phyloP scores from a whole-genome alignment of 177 flowering plant species.

The Tripterygium wilfordii region DNA sequence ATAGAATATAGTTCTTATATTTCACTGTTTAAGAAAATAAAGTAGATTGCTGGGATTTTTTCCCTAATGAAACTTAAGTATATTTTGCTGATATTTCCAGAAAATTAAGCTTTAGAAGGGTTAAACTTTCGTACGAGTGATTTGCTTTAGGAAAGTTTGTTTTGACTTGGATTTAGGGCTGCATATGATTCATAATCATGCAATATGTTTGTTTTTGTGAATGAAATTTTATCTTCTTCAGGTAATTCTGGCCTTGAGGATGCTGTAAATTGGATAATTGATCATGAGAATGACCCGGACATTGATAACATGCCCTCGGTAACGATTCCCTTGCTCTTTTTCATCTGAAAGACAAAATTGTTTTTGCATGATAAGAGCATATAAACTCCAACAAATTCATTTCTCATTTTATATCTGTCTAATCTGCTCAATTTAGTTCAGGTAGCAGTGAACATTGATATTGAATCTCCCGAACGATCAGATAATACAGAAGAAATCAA shows the following conservation, averaged over 20 bases:
- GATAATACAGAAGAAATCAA: constrained; percentile 45
- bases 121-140: too few relatives aligned
- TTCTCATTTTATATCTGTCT: neutral
- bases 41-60: too few relatives aligned
- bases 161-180: too few relatives aligned
- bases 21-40: too few relatives aligned
- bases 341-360: too few relatives aligned
- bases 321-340: constrained; percentile 4
- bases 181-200: neutral
- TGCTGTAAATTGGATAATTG: constrained; percentile 78
- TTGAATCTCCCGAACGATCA: constrained; percentile 43
- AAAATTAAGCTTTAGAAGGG: too few relatives aligned
- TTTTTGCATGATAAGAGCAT: too few relatives aligned
- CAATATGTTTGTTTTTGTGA: neutral
- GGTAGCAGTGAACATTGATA: constrained; percentile 40
- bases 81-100: too few relatives aligned
- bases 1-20: too few relatives aligned
- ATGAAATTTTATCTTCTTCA: constrained; percentile 17
- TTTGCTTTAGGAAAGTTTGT: too few relatives aligned
- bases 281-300: constrained; percentile 72
- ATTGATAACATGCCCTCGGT: constrained; percentile 73
- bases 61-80: neutral
- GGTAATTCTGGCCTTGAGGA: constrained; percentile 69
- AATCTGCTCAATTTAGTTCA: constrained; percentile 15
- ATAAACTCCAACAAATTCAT: too few relatives aligned